Conservation (phyloP, 768 basidiomycete genomes). For the Trametes maxima region DNA sequence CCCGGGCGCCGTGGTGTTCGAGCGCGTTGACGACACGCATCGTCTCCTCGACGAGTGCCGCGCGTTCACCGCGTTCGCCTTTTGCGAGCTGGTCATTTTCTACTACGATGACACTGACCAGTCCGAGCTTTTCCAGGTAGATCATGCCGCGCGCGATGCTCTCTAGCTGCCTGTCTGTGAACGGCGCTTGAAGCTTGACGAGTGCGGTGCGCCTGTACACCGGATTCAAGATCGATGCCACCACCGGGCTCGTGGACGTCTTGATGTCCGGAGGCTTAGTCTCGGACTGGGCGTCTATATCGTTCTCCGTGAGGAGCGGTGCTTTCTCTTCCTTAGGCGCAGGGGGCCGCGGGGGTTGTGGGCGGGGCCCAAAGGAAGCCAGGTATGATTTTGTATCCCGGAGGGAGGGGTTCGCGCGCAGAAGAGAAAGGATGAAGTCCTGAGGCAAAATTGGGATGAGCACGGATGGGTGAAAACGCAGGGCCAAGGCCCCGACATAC, state of each 20-base stretch:
- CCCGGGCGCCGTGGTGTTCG: slow-evolving; percentile 81
- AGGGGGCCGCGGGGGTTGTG: slow-evolving; percentile 35
- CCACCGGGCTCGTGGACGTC: slow-evolving; percentile 49
- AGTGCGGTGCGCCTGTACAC: slow-evolving; percentile 85
- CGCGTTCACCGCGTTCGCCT: slow-evolving; percentile 71
- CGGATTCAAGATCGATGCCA: slow-evolving; percentile 83
- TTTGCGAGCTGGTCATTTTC: slow-evolving; percentile 79
- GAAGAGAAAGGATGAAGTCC: slow-evolving; percentile 96
- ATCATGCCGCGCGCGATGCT: slow-evolving; percentile 93
- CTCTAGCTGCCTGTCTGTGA: slow-evolving; percentile 89
- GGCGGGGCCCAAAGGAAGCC: slow-evolving; percentile 82
- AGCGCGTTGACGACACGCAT: slow-evolving; percentile 83
- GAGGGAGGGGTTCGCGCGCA: slow-evolving; percentile 88
- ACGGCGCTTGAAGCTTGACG: slow-evolving; percentile 96
- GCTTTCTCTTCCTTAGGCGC: slow-evolving; percentile 34
- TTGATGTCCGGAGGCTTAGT: slow-evolving; percentile 40
- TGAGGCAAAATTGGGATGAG: slow-evolving; percentile 35
- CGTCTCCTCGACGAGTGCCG: slow-evolving; percentile 71
- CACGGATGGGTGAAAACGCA: background rate
- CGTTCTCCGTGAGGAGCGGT: slow-evolving; percentile 29
- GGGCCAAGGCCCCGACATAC: slow-evolving; percentile 20
- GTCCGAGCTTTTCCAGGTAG: slow-evolving; percentile 92
- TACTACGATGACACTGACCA: slow-evolving; percentile 93
- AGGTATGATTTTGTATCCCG: slow-evolving; percentile 91
- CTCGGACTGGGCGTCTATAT: slow-evolving; percentile 20